phyloP scores from a whole-genome alignment of 306 rosid genomes.

The Rubus parviflorus region DNA sequence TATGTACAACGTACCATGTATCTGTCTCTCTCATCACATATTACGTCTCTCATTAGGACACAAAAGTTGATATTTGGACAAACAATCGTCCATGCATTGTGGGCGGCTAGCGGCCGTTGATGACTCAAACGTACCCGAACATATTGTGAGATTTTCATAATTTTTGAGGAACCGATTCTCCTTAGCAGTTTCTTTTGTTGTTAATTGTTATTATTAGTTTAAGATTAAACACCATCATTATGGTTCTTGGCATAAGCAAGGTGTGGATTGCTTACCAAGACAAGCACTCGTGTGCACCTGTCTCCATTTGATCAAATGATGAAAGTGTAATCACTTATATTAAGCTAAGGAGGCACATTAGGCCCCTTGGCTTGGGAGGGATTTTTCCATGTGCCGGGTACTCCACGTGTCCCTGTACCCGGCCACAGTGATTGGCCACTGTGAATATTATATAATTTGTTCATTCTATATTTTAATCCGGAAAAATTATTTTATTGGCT shows the following conservation, averaged over 20 bases:
- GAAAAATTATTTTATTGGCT: no score
- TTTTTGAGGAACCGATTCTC: not conserved
- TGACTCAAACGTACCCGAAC: not conserved
- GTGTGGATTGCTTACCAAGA: conserved; percentile 45
- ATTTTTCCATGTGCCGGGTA: no score
- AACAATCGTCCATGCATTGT: not conserved
- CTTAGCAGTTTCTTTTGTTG: not conserved
- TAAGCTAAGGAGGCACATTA: conserved; percentile 33
- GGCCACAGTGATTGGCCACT: no score
- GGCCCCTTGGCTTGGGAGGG: not conserved
- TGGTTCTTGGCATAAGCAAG: conserved; percentile 60
- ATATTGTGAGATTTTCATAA: no score
- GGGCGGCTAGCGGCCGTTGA: not conserved
- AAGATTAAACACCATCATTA: conserved; percentile 28
- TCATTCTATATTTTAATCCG: no score
- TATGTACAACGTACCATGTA: no score
- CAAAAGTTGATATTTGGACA: not conserved
- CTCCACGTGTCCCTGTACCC: no score
- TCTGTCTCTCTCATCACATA: not conserved
- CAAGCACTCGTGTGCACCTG: conserved; percentile 47
- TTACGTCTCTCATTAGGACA: not conserved
- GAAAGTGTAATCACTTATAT: conserved; percentile 30
- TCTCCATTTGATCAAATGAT: conserved; percentile 36
- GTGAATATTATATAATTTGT: no score
- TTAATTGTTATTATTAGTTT: conserved; percentile 12